These are phyloP conservation scores for Rhododendron molle DNA, from an alignment of 148 eudicot species.

Conservation along the genomic window DNA sequence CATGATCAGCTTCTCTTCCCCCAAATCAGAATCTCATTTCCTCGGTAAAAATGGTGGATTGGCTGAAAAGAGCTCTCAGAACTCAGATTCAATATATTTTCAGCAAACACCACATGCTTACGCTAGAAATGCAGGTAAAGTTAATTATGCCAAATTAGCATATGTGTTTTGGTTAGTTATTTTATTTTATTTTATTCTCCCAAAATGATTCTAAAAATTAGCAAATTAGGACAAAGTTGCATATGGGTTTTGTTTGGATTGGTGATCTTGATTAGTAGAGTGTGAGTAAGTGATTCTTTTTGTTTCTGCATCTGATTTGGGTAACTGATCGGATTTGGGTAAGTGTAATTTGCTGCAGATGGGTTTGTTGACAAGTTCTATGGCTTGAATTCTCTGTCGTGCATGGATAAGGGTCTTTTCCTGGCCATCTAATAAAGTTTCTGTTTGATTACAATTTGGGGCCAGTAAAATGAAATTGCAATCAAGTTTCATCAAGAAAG, in stretches of 20 bases:
- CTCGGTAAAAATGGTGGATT: constrained; percentile 30
- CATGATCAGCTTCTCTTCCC: constrained; percentile 64
- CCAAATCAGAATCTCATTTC: constrained; percentile 31
- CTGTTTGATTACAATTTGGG: background rate
- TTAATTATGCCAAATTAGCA: background rate
- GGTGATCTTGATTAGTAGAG: background rate
- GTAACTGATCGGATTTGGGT: background rate
- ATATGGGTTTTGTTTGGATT: constrained; percentile 4
- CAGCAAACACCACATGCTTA: constrained; percentile 24
- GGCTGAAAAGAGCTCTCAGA: constrained; percentile 22
- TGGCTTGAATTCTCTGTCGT: background rate
- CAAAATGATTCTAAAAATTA: background rate
- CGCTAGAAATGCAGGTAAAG: constrained; percentile 36
- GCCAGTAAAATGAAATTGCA: background rate
- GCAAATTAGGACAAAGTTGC: background rate
- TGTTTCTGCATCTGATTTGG: background rate
- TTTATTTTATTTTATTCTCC: too few species aligned
- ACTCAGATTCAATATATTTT: constrained; percentile 27
- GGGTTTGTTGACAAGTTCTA: background rate
- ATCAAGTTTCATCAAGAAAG: background rate
- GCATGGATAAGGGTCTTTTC: background rate
- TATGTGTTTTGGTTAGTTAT: background rate
- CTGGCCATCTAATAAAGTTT: background rate
- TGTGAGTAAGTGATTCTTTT: background rate
- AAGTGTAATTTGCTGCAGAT: background rate